Evolutionary conservation across 306 rosid species (phyloP).

Genomic region (Fagus crenata): DNA sequence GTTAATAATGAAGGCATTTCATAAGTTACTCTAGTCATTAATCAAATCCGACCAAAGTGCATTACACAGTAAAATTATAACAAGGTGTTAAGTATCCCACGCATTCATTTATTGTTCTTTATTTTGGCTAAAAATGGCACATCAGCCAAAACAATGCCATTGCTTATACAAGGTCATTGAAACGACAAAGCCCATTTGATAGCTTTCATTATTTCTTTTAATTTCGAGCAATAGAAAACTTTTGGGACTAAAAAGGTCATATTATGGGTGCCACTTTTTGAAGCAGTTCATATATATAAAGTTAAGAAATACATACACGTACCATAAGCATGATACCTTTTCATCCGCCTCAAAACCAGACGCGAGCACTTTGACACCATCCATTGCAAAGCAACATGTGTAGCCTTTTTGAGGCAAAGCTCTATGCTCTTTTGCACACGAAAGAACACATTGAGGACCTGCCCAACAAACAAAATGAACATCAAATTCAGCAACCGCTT

Average conservation of each 20-base stretch:
- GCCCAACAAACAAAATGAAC: conserved; percentile 33
- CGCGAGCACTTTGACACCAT: conserved; percentile 83
- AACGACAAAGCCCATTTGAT: background rate
- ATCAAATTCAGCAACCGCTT: conserved; percentile 5
- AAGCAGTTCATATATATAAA: background rate
- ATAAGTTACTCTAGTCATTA: background rate
- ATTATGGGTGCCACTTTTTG: background rate
- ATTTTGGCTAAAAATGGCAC: background rate
- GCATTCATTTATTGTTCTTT: too few relatives aligned
- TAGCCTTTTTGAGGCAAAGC: conserved; percentile 71
- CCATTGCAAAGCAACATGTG: conserved; percentile 95
- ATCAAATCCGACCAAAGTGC: background rate
- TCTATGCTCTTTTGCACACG: conserved; percentile 66
- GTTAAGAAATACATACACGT: conserved; percentile 17
- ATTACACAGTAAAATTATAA: background rate
- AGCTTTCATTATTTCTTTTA: background rate
- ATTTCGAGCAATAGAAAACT: background rate
- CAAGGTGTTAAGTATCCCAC: background rate
- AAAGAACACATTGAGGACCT: conserved; percentile 90
- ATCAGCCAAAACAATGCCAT: background rate
- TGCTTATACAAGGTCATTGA: background rate
- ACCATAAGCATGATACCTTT: conserved; percentile 53
- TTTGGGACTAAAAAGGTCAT: background rate
- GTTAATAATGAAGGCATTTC: background rate
- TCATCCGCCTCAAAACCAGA: conserved; percentile 83